phyloP scores from a whole-genome alignment of 2,329 filamentous ascomycete species.

The Claviceps citrina region DNA sequence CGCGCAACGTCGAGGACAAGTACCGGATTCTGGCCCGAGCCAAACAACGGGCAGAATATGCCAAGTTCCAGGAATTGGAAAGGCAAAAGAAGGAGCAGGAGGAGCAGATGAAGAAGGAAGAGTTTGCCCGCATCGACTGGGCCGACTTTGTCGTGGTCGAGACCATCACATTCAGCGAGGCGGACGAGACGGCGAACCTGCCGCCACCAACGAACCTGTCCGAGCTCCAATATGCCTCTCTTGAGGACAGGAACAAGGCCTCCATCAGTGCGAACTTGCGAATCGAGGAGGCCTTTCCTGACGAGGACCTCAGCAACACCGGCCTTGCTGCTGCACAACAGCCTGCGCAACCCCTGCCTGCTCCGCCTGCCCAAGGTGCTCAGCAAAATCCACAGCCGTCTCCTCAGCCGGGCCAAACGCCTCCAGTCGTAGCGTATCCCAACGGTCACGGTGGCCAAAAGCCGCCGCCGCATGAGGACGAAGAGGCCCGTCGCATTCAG shows the following conservation, averaged over 20 bases:
- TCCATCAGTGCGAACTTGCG: constrained; percentile 69
- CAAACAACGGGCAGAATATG: constrained; percentile 74
- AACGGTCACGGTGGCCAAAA: constrained; percentile 17
- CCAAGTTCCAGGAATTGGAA: constrained; percentile 69
- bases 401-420: constrained; percentile 21
- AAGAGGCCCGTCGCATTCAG: constrained; percentile 47
- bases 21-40: constrained; percentile 67
- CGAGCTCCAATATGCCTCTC: constrained; percentile 82
- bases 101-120: constrained; percentile 60
- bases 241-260: constrained; percentile 87
- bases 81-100: constrained; percentile 81
- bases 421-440: constrained; percentile 21
- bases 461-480: constrained; percentile 39
- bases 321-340: constrained; percentile 25
- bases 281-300: constrained; percentile 91
- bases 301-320: constrained; percentile 40
- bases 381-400: constrained; percentile 18
- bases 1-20: constrained; percentile 62
- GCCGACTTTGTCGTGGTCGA: constrained; percentile 94
- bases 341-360: constrained; percentile 27
- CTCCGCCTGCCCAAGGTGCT: constrained; percentile 27
- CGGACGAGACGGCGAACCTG: constrained; percentile 71
- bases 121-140: constrained; percentile 87
- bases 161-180: constrained; percentile 80
- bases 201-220: constrained; percentile 79